Percentiles rank a stretch among this genome's conserved stretches.
Conservation (phyloP, 2,329 filamentous ascomycete genomes). For the Diplodia scrobiculata region DNA sequence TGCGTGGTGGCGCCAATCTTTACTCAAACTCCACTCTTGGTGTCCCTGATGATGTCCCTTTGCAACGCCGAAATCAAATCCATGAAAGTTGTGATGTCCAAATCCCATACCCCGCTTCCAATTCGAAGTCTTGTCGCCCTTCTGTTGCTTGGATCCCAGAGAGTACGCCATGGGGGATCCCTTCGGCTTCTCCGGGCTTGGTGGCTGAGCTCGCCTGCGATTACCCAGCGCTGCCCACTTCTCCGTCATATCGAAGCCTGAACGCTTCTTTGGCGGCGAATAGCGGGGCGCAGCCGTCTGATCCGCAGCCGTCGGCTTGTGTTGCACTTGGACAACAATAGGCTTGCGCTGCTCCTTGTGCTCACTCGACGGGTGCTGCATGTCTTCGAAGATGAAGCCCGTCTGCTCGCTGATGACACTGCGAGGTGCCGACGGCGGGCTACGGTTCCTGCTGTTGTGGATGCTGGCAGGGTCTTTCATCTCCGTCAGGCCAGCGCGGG, state of each 20-base stretch:
- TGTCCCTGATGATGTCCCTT: constrained; percentile 36
- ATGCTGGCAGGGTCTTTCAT: constrained; percentile 56
- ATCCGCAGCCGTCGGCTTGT: background rate
- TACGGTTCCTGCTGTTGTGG: constrained; percentile 52
- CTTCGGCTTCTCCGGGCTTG: constrained; percentile 48
- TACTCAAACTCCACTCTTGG: constrained; percentile 48
- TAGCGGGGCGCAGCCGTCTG: constrained; percentile 52
- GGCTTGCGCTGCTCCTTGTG: constrained; percentile 22
- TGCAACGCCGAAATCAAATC: constrained; percentile 24
- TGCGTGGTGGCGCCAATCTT: constrained; percentile 54
- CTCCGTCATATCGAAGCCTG: constrained; percentile 56
- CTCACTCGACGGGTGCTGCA: constrained; percentile 66
- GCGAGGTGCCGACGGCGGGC: constrained; percentile 37
- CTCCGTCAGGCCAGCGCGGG: constrained; percentile 57
- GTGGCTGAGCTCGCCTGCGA: constrained; percentile 68
- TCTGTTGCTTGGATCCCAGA: constrained; percentile 40
- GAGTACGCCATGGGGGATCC: constrained; percentile 38
- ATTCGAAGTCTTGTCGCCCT: constrained; percentile 45
- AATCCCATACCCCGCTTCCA: constrained; percentile 38
- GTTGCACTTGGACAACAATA: constrained; percentile 37
- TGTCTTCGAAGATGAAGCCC: constrained; percentile 74
- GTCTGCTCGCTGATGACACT: constrained; percentile 64
- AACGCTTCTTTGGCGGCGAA: constrained; percentile 67
- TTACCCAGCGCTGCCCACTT: constrained; percentile 91
- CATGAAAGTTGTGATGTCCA: constrained; percentile 27